phyloP scores from a whole-genome alignment of 1,139 yeast species.

The Meyerozyma sp. region DNA sequence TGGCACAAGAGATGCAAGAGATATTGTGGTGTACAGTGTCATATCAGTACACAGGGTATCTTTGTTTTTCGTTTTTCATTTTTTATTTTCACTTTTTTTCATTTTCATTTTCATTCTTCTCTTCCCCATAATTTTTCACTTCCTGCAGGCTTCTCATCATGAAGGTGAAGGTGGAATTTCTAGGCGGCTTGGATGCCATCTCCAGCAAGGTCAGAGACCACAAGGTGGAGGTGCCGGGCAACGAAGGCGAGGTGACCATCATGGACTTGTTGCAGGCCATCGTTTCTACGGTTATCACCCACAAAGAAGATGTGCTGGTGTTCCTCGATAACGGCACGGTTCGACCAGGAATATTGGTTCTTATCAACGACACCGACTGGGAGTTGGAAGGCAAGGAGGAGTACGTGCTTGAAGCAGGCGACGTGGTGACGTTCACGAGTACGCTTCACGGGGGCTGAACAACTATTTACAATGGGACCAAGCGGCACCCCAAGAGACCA shows the following conservation, averaged over 20 bases:
- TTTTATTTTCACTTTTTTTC: neutral
- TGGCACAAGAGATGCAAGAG: neutral
- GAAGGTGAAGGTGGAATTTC: constrained; percentile 14
- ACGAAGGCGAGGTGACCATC: constrained; percentile 46
- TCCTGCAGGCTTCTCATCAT: constrained; percentile 6
- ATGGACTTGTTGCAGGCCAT: constrained; percentile 55
- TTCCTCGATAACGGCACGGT: constrained; percentile 77
- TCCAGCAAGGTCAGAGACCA: constrained; percentile 50
- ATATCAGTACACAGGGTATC: neutral
- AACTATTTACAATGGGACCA: constrained; percentile 38
- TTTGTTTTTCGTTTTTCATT: neutral
- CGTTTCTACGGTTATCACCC: constrained; percentile 48
- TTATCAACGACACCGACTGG: constrained; percentile 96
- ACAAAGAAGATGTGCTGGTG: constrained; percentile 62
- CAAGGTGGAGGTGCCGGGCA: constrained; percentile 32
- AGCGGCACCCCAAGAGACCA: constrained; percentile 70
- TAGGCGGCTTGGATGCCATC: constrained; percentile 69
- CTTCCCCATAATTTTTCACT: neutral
- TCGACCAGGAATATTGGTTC: constrained; percentile 87
- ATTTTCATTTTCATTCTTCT: neutral
- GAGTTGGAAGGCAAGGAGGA: constrained; percentile 88
- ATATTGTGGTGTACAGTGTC: neutral
- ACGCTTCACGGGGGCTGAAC: constrained; percentile 88
- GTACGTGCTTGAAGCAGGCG: constrained; percentile 69
- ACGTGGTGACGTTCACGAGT: constrained; percentile 80